A percentile compares a stretch with the other conserved stretches of the same genome.
Evolutionary conservation across 2,329 filamentous ascomycete genomes (phyloP).

Genomic region (Teratosphaeriaceae sp.): DNA sequence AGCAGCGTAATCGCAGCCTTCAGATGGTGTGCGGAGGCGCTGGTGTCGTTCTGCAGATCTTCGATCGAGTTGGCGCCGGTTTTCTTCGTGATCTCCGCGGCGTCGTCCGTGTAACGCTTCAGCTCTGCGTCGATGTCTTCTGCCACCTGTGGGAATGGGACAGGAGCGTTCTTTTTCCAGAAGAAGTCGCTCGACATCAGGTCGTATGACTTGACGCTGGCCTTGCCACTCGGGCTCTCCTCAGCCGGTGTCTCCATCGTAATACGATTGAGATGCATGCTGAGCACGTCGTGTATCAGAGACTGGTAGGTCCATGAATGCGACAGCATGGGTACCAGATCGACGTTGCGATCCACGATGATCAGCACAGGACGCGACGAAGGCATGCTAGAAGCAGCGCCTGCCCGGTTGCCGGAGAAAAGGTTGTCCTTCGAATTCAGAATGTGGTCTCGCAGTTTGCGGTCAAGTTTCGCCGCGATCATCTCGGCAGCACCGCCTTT

Average conservation of each 20-base stretch:
- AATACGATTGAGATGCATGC: constrained; percentile 85
- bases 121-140: constrained; percentile 94
- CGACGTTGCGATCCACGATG: constrained; percentile 90
- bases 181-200: constrained; percentile 89
- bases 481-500: constrained; percentile 90
- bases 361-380: constrained; percentile 81
- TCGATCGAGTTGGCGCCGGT: constrained; percentile 90
- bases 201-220: constrained; percentile 80
- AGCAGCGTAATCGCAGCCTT: constrained; percentile 92
- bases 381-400: constrained; percentile 53
- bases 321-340: constrained; percentile 96
- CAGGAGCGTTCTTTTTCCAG: constrained; percentile 85
- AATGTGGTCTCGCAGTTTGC: constrained; percentile 92
- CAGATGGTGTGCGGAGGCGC: constrained; percentile 83
- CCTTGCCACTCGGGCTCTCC: constrained; percentile 66
- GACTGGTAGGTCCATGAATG: constrained; percentile 92
- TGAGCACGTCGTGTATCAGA: constrained; percentile 69
- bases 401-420: constrained; percentile 64
- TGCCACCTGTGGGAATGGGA: constrained; percentile 91
- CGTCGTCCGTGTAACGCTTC: constrained; percentile 91
- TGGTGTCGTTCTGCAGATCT: constrained; percentile 83
- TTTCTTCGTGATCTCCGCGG: constrained; percentile 88
- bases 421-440: constrained; percentile 97
- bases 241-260: constrained; percentile 81
- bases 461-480: constrained; percentile 87